Conservation (phyloP, 2,329 filamentous ascomycete species). For the Zymoseptoria ardabiliae region DNA sequence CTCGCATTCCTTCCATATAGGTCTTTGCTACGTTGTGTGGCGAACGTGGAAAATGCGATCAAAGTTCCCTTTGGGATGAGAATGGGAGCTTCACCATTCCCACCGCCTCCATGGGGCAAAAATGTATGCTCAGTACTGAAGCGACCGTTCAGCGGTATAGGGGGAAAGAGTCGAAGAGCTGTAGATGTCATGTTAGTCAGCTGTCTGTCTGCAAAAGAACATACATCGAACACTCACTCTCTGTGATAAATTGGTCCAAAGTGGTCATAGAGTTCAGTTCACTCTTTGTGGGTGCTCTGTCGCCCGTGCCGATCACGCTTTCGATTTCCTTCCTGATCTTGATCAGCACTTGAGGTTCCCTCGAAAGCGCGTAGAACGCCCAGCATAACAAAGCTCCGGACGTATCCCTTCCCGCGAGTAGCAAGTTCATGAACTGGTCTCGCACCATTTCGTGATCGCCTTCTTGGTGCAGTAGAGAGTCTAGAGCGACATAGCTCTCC, state of each 20-base stretch:
- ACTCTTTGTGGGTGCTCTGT: not conserved
- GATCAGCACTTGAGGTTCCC: not conserved
- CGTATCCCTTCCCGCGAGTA: constrained; percentile 7
- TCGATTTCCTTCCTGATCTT: constrained; percentile 1
- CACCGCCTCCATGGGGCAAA: constrained; percentile 54
- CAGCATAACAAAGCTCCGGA: constrained; percentile 4
- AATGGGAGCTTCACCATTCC: constrained; percentile 48
- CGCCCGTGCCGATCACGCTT: not conserved
- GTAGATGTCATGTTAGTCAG: not conserved
- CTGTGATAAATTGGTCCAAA: constrained; percentile 4
- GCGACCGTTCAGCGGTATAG: constrained; percentile 4
- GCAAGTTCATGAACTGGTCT: constrained; percentile 6
- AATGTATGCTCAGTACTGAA: constrained; percentile 55
- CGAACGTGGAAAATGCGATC: constrained; percentile 21
- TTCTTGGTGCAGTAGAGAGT: not conserved
- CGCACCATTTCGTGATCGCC: not conserved
- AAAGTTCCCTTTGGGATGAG: constrained; percentile 24
- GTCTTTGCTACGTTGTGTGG: constrained; percentile 9
- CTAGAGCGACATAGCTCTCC: constrained; percentile 1
- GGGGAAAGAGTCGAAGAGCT: constrained; percentile 4
- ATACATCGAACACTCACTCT: not conserved
- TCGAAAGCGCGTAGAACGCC: constrained; percentile 2
- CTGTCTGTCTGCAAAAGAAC: not conserved
- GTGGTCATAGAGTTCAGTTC: constrained; percentile 2
- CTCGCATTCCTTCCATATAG: constrained; percentile 2